Conservation (phyloP, 257 asterid genomes). For the Scutellaria barbata region DNA sequence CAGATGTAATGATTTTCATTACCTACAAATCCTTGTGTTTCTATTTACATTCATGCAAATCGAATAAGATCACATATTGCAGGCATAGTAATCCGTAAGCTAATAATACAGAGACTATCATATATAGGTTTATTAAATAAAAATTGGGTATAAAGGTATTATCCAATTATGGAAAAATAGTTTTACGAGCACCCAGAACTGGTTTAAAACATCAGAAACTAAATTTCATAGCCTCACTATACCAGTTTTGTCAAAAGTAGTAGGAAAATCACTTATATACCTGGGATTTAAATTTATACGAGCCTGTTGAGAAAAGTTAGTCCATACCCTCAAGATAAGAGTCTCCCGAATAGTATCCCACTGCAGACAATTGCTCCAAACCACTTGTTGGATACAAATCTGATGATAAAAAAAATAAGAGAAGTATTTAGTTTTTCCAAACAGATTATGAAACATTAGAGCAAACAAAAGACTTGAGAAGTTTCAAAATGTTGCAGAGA, state of each 20-base stretch:
- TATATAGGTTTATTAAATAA: neutral
- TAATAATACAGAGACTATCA: neutral
- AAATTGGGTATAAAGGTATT: neutral
- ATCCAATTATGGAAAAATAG: slow-evolving; percentile 5
- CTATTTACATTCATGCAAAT: neutral
- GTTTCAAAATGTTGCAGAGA: slow-evolving; percentile 9
- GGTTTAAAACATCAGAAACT: neutral
- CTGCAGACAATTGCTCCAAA: slow-evolving; percentile 80
- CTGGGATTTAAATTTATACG: neutral
- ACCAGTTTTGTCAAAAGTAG: neutral
- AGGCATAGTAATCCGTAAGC: neutral
- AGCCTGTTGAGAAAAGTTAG: slow-evolving; percentile 6
- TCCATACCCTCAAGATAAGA: slow-evolving; percentile 49
- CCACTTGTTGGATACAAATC: slow-evolving; percentile 90
- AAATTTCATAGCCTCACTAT: neutral
- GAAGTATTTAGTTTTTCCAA: neutral
- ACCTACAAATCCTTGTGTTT: too few relatives aligned
- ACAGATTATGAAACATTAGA: neutral
- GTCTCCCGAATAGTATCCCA: slow-evolving; percentile 65
- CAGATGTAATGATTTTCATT: too few relatives aligned
- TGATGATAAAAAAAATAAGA: slow-evolving; percentile 33
- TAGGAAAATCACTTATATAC: neutral
- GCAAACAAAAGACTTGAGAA: neutral
- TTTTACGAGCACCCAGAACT: neutral
- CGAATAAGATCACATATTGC: neutral